Evolutionary conservation across 768 basidiomycete species (phyloP), one percentile per base, ranked within the genome.

Genomic region (Pleurotus ostreatus): DNA sequence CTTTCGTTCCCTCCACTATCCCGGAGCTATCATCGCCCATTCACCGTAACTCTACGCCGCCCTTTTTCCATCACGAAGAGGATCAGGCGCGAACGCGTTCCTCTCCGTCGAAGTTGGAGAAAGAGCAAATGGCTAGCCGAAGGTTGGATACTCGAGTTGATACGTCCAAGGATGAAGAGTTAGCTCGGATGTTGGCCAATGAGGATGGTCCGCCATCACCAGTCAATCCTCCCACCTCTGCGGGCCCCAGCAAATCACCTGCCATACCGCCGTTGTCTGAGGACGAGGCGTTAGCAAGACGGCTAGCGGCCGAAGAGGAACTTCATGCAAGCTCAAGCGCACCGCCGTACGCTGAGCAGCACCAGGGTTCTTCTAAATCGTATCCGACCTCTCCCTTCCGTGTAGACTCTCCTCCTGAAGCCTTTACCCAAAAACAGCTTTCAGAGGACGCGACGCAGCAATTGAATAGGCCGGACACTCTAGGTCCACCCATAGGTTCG

Each of bases 391-490:
- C 25, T 4, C 59, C 30, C 9, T 34, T 34, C 30, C 30, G 30
- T 34, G 30, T 34, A 11, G 30, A 34, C 11, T 34, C 30, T 34
- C 8, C 30, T 34, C 30, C 30, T 57, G 79, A 79, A 57, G 77
- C 72, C 0, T 68, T 77, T 45, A 77, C 79, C 39, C 73, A 76
- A 12, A 64, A 59, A 47, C 56, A 74, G 7, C 66, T 67, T 3
- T 7, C 30, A 13, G 54, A 44, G 11, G 54, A 55, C 20, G 43
- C 37, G 34, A 39, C 13, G 11, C 20, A 16, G 38, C n/a, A 11
- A 18, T 18, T 8, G 5, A 41, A 34, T 40, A 26, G 37, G 22
- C 20, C 22, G 20, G 16, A 34, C 20, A 34, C 25, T 23, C 15
- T 18, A 18, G 15, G 23, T n/a, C 30, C 48, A 6, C 48, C 30